phyloP scores from a whole-genome alignment of 73 alveolate genomes.

The Blepharisma japonicum region DNA sequence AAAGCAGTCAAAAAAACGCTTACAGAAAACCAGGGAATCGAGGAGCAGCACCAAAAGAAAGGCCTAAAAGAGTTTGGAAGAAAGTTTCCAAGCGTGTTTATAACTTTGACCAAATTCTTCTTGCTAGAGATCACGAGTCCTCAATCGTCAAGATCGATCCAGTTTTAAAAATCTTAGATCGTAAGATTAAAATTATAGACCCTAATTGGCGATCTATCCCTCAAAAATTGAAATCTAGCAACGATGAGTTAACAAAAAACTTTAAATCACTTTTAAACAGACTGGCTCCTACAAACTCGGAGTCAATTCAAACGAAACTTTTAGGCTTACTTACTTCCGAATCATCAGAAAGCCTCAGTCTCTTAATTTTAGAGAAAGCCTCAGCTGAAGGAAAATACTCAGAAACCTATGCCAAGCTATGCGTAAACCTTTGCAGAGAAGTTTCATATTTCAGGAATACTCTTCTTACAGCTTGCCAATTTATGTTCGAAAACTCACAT shows the following conservation, averaged over 20 bases:
- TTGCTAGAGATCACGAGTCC: too few species aligned
- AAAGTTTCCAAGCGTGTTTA: too few species aligned
- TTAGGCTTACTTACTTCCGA: not conserved
- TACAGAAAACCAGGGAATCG: too few species aligned
- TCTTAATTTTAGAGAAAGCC: not conserved
- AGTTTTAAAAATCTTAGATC: too few species aligned
- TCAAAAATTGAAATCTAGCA: not conserved
- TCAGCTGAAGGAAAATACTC: not conserved
- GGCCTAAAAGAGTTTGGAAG: too few species aligned
- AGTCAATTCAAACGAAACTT: not conserved
- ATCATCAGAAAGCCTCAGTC: not conserved
- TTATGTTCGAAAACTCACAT: not conserved
- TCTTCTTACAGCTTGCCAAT: not conserved
- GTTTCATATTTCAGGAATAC: not conserved
- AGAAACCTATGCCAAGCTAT: not conserved
- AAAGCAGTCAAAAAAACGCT: too few species aligned
- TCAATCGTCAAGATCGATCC: too few species aligned
- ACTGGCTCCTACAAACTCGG: constrained; percentile 10
- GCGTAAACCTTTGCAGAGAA: not conserved
- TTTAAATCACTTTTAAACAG: constrained; percentile 16
- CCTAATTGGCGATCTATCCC: constrained; percentile 11
- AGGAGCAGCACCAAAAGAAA: too few species aligned
- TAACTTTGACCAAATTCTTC: too few species aligned
- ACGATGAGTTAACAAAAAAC: not conserved
- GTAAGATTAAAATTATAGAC: too few species aligned